phyloP scores from a whole-genome alignment of 805 yeast genomes.

The Sugiyamaella boreocaroliniensis region DNA sequence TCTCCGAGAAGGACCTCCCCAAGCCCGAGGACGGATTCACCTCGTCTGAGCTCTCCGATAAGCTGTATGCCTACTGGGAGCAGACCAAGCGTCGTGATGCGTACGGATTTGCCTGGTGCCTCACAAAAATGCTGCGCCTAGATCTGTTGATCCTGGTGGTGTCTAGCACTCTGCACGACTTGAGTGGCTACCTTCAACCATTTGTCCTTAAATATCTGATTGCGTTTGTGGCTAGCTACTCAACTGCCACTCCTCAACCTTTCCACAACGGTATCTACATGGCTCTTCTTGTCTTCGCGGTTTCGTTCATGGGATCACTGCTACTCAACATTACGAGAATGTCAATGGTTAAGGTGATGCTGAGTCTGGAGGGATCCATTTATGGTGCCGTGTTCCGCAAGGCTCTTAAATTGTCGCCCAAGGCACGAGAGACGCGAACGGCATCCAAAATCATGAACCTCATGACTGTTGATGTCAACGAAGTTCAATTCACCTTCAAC shows the following conservation, averaged over 20 bases:
- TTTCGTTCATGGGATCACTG: slow-evolving; percentile 49
- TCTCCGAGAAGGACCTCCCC: slow-evolving; percentile 53
- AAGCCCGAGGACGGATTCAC: slow-evolving; percentile 58
- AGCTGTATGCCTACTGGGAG: slow-evolving; percentile 51
- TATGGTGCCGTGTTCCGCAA: slow-evolving; percentile 46
- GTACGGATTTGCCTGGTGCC: slow-evolving; percentile 40
- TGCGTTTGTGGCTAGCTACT: slow-evolving; percentile 38
- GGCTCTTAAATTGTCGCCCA: slow-evolving; percentile 55
- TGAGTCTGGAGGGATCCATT: slow-evolving; percentile 48
- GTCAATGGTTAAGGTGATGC: slow-evolving; percentile 52
- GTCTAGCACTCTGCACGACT: slow-evolving; percentile 60
- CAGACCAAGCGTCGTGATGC: slow-evolving; percentile 33
- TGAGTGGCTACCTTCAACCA: slow-evolving; percentile 70
- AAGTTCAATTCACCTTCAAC: slow-evolving; percentile 58
- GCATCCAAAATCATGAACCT: slow-evolving; percentile 71
- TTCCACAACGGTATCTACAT: slow-evolving; percentile 51
- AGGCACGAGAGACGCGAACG: slow-evolving; percentile 47
- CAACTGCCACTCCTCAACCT: slow-evolving; percentile 25
- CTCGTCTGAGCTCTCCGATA: slow-evolving; percentile 39
- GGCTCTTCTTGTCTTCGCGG: slow-evolving; percentile 50
- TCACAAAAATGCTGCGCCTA: slow-evolving; percentile 56
- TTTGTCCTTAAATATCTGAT: slow-evolving; percentile 60
- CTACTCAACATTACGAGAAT: slow-evolving; percentile 48
- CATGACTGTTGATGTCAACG: slow-evolving; percentile 61
- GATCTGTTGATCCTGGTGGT: slow-evolving; percentile 55